Base-by-base conservation (phyloP, 129 eudicot genomes). In the Pseudognaphalium luteoalbum region DNA sequence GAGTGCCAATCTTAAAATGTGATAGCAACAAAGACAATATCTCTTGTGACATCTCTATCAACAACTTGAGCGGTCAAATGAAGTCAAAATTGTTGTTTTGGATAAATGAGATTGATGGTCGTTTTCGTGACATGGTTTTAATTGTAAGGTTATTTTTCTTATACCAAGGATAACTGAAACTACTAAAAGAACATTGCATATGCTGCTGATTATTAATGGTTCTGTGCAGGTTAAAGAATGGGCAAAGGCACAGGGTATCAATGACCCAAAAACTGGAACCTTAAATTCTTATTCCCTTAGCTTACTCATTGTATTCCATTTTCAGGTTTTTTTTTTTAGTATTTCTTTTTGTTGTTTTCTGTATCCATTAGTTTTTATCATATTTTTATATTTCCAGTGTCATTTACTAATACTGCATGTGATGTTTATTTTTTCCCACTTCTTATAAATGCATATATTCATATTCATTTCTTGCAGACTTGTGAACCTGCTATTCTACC, bases 21-120 rank as follows among this genome's bases (percentile, higher is more conserved):
- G 87, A 87, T 75, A 82, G 83, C 70, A 86, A 65, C 54, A 68
- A 58, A 61, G 78, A 68, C 19, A 87, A 87, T 74, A 88, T 93
- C 74, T 93, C 97, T 11, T 93, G 98, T 84, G 98, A 93, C 78
- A 81, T 93, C 22, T 93, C 97, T 35, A 85, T 93, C 66, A 93
- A 89, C 79, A 93, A 93, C 83, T 81, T 90, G 83, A 83, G 78
- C n/a, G 97, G 98, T 66, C 97, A 88, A 70, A 93, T 94, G 98
- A 94, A 94, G 85, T 94, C 98, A 34, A 94, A 89, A 59, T 30
- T 87, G 70, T 71, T 94, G 83, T 86, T 83, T 72, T 91, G 97
- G 98, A 79, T 94, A 74, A 91, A 85, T 19, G 87, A 62, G 58
- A 89, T 94, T 66, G 98, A 94, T 74, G 83, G 80, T 0, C 96